Base-by-base conservation (phyloP, 768 basidiomycete species). In the Lentinula boryana region DNA sequence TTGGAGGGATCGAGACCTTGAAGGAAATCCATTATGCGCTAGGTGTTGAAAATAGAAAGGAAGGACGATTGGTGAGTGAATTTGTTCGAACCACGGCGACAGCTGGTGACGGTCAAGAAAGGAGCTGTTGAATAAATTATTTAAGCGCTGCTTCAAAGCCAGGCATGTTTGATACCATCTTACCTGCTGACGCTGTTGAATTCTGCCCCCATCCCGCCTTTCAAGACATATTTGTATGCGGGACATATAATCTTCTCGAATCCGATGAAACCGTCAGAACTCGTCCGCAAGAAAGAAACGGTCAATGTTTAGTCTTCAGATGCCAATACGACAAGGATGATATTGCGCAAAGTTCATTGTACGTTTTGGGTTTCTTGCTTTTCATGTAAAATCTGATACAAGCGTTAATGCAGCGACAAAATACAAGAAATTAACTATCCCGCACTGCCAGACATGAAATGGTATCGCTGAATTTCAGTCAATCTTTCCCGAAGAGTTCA, bases 381-480 rank as follows among this genome's bases (percentile, higher is more conserved):
- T 52, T 40, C 9, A 9, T 13, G 7, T 31, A 10, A n/a, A 16
- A 12, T 13, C 48, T 51, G 1, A 43, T n/a, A 9, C 3, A 8
- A 27, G 7, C 3, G 6, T 33, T 8, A 51, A 41, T 27, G 36
- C 61, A 88, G 88, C 60, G 72, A 74, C 4, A 81, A 87, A 66
- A 69, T 89, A 2, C 89, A 96, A 65, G 74, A 86, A 15, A 78
- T 93, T 36, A 76, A 86, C 58, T 72, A 90, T 16, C 87, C 94
- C 2, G 97, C 94, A 7, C 82, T 99, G 32, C 80, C 89, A 27
- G 97, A 99, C 71, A 86, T 94, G 83, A 98, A 98, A 80, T 99
- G 97, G 97, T 95, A 68, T 63, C 16, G 46, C 31, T 35, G 6
- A 21, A 15, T 16, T 4, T 43, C 15, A 7, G 16, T 43, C 13